phyloP scores from a whole-genome alignment of 331 rosid genomes.

The Stylosanthes scabra region DNA sequence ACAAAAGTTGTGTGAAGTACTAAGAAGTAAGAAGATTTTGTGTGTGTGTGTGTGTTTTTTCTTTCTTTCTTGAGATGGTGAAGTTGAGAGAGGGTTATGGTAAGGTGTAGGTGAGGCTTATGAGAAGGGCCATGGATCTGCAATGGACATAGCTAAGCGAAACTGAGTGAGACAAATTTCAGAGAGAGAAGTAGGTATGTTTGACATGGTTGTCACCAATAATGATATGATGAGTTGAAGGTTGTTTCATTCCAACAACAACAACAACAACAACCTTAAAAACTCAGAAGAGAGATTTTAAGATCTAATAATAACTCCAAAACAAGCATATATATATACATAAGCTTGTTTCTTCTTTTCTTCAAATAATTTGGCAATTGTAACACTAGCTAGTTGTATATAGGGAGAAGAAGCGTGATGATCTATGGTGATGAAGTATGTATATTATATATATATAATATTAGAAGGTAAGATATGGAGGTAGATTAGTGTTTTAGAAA shows the following conservation, averaged over 20 bases:
- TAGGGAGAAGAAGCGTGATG: background rate
- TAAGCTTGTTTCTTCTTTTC: background rate
- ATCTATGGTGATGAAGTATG: too few relatives aligned
- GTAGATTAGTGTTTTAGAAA: background rate
- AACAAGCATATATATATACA: too few relatives aligned
- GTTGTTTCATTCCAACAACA: constrained; percentile 28
- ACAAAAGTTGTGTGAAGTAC: too few relatives aligned
- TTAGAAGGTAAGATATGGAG: background rate
- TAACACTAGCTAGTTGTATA: too few relatives aligned
- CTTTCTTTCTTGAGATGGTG: too few relatives aligned
- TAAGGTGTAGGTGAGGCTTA: constrained; percentile 21
- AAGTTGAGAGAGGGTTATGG: constrained; percentile 7
- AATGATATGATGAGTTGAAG: background rate
- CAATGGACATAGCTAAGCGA: constrained; percentile 71
- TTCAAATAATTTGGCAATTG: too few relatives aligned
- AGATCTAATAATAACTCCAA: too few relatives aligned
- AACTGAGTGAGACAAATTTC: constrained; percentile 69
- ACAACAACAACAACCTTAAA: background rate
- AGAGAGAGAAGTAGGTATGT: constrained; percentile 68
- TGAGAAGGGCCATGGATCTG: constrained; percentile 84
- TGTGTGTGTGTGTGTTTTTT: too few relatives aligned
- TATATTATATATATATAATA: too few relatives aligned
- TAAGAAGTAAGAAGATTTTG: too few relatives aligned
- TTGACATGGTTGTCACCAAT: constrained; percentile 49
- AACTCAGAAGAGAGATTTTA: background rate